phyloP scores from a whole-genome alignment of 129 eudicot genomes.

The Centaurea solstitialis region DNA sequence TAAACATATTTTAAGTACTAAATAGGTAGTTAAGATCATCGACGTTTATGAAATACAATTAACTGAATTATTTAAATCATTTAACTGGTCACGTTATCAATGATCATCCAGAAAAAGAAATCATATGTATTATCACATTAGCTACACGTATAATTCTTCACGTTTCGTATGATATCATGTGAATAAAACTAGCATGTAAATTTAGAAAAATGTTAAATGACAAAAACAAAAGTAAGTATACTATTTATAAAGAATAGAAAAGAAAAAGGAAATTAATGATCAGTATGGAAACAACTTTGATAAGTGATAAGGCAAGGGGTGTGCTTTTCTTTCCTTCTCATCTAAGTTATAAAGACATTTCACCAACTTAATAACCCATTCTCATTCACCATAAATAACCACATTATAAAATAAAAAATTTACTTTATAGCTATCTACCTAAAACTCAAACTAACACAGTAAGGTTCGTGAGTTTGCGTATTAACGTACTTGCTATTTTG shows the following conservation, averaged over 20 bases:
- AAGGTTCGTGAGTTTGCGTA: too few species aligned
- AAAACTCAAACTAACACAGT: too few species aligned
- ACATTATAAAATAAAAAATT: too few species aligned
- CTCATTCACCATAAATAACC: not conserved
- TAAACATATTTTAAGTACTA: too few species aligned
- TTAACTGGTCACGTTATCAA: too few species aligned
- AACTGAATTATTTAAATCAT: not conserved
- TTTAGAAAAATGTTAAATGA: not conserved
- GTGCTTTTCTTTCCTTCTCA: constrained; percentile 22
- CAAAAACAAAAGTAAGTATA: not conserved
- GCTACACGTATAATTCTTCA: not conserved
- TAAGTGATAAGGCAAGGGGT: constrained; percentile 35
- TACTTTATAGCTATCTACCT: too few species aligned
- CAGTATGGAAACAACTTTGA: constrained; percentile 24
- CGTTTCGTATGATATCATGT: not conserved
- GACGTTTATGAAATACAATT: too few species aligned
- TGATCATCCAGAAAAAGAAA: too few species aligned
- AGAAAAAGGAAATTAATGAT: not conserved
- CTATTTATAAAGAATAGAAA: too few species aligned
- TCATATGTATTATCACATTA: not conserved
- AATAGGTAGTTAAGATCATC: too few species aligned
- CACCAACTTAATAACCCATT: not conserved
- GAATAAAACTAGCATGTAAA: not conserved
- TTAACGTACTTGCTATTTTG: too few species aligned
- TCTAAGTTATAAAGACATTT: constrained; percentile 23